Base-by-base conservation (phyloP, 2,329 filamentous ascomycete species). In the Aureobasidium vineae region DNA sequence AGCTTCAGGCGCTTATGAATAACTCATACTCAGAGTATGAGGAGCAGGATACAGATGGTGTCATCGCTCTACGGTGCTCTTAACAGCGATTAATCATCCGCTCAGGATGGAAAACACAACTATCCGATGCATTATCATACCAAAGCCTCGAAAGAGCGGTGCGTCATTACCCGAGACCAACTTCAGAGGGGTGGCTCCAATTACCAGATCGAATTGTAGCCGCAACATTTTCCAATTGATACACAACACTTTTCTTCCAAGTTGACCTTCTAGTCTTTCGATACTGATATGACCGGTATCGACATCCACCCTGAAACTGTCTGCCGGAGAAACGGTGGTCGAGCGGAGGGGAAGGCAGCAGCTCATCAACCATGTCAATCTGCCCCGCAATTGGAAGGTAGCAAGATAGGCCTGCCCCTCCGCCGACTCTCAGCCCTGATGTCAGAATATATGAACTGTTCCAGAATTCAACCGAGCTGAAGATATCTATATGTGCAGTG, bases 361-460 rank as follows among this genome's bases (percentile, higher is more conserved):
- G 23, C 26, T 19, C 45, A 28, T 49, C 16, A 8, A 54, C 50
- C n/a, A 61, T 63, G 45, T 3, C n/a, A 31, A 52, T 52, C 45
- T 40, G 41, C 59, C 59, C 59, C 59, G 33, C 59, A 63, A 43
- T 49, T 50, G 57, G 57, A 47, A 61, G 57, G 57, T 50, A 52
- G 23, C 23, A 45, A 49, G 59, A 63, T 63, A 63, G 59, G 59
- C 45, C 33, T 36, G 28, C 43, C 54, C 38, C 45, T 52, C 26
- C 31, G 8, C 59, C 40, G 33, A 45, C 59, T 21, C 23, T 23
- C 57, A 31, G 57, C 36, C 11, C 23, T 23, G n/a, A 49, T 23
- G 43, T 61, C 57, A 49, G 59, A 31, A 63, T 19, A 36, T 23
- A 43, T 50, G 31, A 63, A 63, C 2, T 21, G 59, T 11, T 19